Conservation (phyloP, 2,329 filamentous ascomycete genomes). For the Neofusicoccum kwambonambiense region DNA sequence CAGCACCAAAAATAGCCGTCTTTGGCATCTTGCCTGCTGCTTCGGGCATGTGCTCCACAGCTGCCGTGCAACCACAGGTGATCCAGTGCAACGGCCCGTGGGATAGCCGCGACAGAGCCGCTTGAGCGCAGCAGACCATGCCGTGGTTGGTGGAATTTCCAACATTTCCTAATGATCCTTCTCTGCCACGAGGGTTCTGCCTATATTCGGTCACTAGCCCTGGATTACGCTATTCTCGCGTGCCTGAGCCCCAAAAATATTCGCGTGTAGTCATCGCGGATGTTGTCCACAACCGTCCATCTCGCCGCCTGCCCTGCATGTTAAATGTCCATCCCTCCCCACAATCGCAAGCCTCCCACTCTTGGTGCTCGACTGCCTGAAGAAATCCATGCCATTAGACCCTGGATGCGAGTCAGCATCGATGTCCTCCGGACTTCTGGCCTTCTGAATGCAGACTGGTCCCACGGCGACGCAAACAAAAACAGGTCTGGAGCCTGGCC, state of each 20-base stretch:
- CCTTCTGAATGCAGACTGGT: too few species aligned
- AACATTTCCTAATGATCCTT: background rate
- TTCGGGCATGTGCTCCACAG: slow-evolving; percentile 5
- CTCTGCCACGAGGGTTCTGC: too few species aligned
- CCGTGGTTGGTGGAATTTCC: slow-evolving; percentile 4
- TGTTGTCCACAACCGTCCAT: background rate
- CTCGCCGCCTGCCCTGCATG: background rate
- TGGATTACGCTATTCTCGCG: background rate
- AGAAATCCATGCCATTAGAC: background rate
- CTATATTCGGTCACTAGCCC: background rate
- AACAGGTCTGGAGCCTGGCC: too few species aligned
- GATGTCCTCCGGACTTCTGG: background rate
- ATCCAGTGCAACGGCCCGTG: background rate
- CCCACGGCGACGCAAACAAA: too few species aligned
- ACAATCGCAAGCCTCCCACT: background rate
- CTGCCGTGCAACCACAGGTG: background rate
- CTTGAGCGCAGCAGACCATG: too few species aligned
- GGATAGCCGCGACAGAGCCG: background rate
- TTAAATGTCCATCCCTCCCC: background rate
- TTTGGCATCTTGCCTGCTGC: background rate
- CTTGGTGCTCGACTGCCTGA: background rate
- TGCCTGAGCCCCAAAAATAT: background rate
- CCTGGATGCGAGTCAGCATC: background rate
- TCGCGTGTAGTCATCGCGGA: background rate
- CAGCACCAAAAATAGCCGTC: slow-evolving; percentile 3